A percentile compares a stretch with the other conserved stretches of the same genome.
Conservation (phyloP, 2,329 filamentous ascomycete species). For the Cladosporium cucumerinum region DNA sequence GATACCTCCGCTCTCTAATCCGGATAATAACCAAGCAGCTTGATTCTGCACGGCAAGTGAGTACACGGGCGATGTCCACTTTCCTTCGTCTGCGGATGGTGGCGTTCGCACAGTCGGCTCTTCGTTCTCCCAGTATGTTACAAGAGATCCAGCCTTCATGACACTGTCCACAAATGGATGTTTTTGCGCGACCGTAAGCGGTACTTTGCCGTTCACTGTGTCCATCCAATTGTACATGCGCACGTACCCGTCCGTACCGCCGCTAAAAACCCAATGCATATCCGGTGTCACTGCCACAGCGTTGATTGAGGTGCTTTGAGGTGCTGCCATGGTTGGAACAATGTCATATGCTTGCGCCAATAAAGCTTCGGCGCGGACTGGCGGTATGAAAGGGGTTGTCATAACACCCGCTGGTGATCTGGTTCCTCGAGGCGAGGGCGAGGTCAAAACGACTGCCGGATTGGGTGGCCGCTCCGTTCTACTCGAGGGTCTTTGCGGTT, state of each 20-base stretch:
- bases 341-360: constrained; percentile 86
- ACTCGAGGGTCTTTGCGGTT: constrained; percentile 11
- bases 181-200: constrained; percentile 88
- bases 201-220: constrained; percentile 90
- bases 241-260: constrained; percentile 91
- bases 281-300: constrained; percentile 88
- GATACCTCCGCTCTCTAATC: constrained; percentile 85
- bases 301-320: constrained; percentile 93
- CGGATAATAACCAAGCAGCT: constrained; percentile 86
- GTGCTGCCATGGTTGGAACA: constrained; percentile 92
- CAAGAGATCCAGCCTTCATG: constrained; percentile 85
- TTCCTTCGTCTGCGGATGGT: constrained; percentile 49
- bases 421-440: constrained; percentile 43
- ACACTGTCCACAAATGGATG: constrained; percentile 98
- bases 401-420: constrained; percentile 31
- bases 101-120: constrained; percentile 49
- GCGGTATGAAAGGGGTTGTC: constrained; percentile 30
- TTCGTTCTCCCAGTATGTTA: constrained; percentile 99
- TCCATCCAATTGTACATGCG: constrained; percentile 94
- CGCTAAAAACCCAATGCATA: constrained; percentile 90
- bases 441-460: constrained; percentile 47
- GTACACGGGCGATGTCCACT: constrained; percentile 75
- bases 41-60: constrained; percentile 87
- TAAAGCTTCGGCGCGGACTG: constrained; percentile 72
- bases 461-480: constrained; percentile 30